Percentiles rank a stretch among this genome's conserved stretches.
Conservation (phyloP, 179 eudicot species). For the Beta macrorhiza region DNA sequence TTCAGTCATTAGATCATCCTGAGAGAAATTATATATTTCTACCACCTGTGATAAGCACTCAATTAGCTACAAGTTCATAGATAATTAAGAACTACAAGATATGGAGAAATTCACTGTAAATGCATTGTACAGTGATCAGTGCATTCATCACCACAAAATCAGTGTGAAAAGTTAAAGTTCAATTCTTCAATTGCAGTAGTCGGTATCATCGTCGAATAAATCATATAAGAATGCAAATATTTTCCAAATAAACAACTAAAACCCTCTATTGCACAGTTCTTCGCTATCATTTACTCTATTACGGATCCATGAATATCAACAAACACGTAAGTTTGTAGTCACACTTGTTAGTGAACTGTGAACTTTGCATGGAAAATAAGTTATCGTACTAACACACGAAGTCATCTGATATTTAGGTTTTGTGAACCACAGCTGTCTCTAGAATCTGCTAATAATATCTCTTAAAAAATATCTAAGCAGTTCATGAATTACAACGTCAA, state of each 20-base stretch:
- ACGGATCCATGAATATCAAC: background rate
- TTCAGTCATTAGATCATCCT: conserved; percentile 97
- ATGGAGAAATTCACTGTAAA: background rate
- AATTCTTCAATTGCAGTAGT: background rate
- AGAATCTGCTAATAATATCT: background rate
- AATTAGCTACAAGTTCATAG: conserved; percentile 15
- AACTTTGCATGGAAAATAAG: background rate
- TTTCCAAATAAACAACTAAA: background rate
- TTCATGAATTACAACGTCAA: background rate
- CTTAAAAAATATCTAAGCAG: background rate
- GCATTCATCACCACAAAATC: background rate
- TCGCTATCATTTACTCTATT: background rate
- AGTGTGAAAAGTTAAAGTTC: background rate
- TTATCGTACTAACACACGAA: background rate
- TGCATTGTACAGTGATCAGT: background rate
- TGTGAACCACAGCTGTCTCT: background rate
- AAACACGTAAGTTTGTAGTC: background rate
- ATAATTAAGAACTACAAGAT: background rate
- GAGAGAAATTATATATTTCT: conserved; percentile 83
- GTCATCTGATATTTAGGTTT: background rate
- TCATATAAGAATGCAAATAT: background rate
- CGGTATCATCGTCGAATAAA: background rate
- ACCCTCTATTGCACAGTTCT: background rate
- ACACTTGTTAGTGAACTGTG: background rate
- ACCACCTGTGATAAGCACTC: conserved; percentile 50